These are phyloP conservation scores for Fusarium sp. DNA, from an alignment of 2,329 filamentous ascomycete species.

Conservation along the genomic window DNA sequence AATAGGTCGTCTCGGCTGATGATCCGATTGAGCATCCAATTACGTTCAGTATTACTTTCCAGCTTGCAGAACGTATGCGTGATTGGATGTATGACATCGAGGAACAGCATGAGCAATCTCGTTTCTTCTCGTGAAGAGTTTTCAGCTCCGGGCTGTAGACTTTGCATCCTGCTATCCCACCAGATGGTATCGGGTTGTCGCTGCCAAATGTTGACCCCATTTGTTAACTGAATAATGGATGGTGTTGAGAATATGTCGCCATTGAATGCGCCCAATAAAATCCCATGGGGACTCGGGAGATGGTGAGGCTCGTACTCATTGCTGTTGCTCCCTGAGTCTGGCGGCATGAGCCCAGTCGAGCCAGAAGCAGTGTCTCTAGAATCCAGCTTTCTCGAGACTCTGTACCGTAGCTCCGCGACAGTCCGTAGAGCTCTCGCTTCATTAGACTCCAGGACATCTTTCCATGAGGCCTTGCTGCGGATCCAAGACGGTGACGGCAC, in stretches of 20 bases:
- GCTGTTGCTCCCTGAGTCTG: neutral
- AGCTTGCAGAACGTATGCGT: neutral
- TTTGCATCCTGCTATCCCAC: neutral
- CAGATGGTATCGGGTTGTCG: neutral
- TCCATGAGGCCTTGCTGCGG: neutral
- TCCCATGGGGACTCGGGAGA: neutral
- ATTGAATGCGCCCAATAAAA: neutral
- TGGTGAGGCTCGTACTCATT: neutral
- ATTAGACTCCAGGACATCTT: neutral
- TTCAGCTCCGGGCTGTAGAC: neutral
- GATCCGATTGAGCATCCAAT: neutral
- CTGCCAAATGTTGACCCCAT: neutral
- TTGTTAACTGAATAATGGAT: neutral
- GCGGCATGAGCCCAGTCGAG: neutral
- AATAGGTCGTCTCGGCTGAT: neutral
- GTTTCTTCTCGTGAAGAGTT: neutral
- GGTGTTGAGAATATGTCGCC: neutral
- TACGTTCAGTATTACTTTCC: neutral
- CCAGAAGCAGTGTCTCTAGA: neutral
- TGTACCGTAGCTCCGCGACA: neutral
- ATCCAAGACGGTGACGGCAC: neutral
- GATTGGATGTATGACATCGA: neutral
- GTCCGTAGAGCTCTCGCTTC: neutral
- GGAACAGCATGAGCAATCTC: neutral
- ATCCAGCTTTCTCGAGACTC: neutral